Evolutionary conservation across 2,329 filamentous ascomycete genomes (phyloP), one percentile per base, ranked within the genome.

Genomic region (Acrodontium crateriforme): DNA sequence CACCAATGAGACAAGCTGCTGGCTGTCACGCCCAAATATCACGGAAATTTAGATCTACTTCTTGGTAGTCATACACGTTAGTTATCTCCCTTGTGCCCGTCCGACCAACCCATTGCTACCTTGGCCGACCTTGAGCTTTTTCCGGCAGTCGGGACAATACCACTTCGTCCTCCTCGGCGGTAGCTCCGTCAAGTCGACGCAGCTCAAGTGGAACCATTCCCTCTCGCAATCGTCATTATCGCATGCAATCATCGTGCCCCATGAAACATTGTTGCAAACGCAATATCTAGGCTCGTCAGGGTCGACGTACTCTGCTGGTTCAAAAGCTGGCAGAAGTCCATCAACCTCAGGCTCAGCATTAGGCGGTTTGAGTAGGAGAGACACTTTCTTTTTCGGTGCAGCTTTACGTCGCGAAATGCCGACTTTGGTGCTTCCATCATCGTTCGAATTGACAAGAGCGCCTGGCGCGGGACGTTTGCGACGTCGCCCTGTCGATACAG

Each of bases 131-230:
- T 49, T 50, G 33, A 54, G 36, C 42, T 65, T 55, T 36, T 69
- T 66, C 21, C 74, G 62, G 47, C 81, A 89, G 27, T 82, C 73
- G 2, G 78, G 78, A 52, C 81, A 89, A 45, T 83, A 89, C 81
- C 81, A 89, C 53, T 83, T 84, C 2, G 75, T 75, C 17, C 77
- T 78, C 11, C 78, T 64, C 2, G 74, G 68, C 8, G 80, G 79
- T 34, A 79, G 70, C 14, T 74, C 68, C 5, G 64, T 60, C 18
- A 89, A 60, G 4, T 67, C 73, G 5, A 89, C 77, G 45, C 81
- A 89, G 38, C 74, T 71, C 21, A 89, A 64, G 49, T 89, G 81
- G 51, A 87, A 89, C 81, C 81, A 89, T 53, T 87, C 79, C 37
- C 73, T 72, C 42, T 81, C 74, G 56, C 81, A 89, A 55, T 78